phyloP scores from a whole-genome alignment of 768 basidiomycete species.

The Sarcomyxa edulis region DNA sequence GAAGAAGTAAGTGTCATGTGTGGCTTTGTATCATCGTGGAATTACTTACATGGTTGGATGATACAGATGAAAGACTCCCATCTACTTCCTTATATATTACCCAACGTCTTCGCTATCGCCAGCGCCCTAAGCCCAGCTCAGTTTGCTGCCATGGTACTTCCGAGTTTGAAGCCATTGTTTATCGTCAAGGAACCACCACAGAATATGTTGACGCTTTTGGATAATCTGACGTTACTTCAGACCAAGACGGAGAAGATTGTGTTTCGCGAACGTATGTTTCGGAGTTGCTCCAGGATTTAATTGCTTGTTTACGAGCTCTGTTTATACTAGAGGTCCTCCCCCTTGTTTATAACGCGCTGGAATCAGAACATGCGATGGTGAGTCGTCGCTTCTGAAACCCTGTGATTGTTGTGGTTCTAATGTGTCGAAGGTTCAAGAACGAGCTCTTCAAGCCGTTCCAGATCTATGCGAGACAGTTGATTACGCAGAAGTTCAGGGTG shows the following conservation, averaged over 20 bases:
- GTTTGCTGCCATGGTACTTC: constrained; percentile 78
- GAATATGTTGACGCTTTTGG: constrained; percentile 91
- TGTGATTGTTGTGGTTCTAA: not conserved
- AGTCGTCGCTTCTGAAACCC: constrained; percentile 11
- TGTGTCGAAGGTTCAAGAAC: constrained; percentile 77
- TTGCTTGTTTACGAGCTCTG: not conserved
- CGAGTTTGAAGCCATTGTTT: constrained; percentile 87
- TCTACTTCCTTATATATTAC: constrained; percentile 90
- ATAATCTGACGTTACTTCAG: constrained; percentile 83
- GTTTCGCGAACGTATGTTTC: constrained; percentile 80
- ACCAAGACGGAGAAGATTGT: constrained; percentile 81
- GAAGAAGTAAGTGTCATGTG: constrained; percentile 67
- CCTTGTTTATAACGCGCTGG: constrained; percentile 91
- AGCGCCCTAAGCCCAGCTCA: constrained; percentile 69
- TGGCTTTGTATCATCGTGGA: not conserved
- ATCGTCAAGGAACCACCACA: constrained; percentile 91
- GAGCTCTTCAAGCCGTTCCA: constrained; percentile 79
- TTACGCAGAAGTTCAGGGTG: constrained; percentile 89
- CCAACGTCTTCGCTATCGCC: constrained; percentile 91
- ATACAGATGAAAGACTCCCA: constrained; percentile 88
- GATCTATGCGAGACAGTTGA: constrained; percentile 90
- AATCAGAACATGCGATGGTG: constrained; percentile 88
- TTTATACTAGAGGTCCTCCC: constrained; percentile 79
- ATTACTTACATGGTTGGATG: constrained; percentile 4
- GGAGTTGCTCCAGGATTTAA: not conserved